Conservation (phyloP, 2,329 filamentous ascomycete species). For the Ascochyta fabae region DNA sequence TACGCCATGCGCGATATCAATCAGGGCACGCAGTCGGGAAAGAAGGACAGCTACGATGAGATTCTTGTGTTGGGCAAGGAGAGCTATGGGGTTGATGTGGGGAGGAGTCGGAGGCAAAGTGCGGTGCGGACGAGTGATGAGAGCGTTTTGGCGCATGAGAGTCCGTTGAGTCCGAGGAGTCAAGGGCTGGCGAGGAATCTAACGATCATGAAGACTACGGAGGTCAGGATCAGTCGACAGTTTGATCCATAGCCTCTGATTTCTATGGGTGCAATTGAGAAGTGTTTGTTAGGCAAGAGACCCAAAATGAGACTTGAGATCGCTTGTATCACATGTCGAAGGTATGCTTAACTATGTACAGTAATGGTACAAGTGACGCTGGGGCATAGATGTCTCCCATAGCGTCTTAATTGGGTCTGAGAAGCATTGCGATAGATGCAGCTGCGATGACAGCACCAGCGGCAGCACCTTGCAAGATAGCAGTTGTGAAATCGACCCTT, state of each 20-base stretch:
- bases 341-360: conserved; percentile 13
- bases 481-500: conserved; percentile 55
- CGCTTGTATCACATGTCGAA: not conserved
- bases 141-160: conserved; percentile 16
- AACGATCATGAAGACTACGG: not conserved
- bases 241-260: not conserved
- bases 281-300: too few species aligned
- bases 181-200: not conserved
- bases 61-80: conserved; percentile 22
- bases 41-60: conserved; percentile 19
- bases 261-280: too few species aligned
- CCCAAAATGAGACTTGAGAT: too few species aligned
- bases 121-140: conserved; percentile 18
- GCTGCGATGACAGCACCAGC: conserved; percentile 49
- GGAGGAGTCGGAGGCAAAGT: conserved; percentile 10
- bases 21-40: conserved; percentile 8
- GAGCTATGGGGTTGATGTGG: conserved; percentile 14
- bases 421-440: conserved; percentile 33
- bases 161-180: not conserved
- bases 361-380: not conserved
- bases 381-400: not conserved
- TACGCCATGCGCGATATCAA: conserved; percentile 25
- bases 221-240: conserved; percentile 1
- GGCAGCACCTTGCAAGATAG: conserved; percentile 53
- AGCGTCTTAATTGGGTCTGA: conserved; percentile 28